Base-by-base conservation (phyloP, 2,329 filamentous ascomycete species). In the Sarocladiaceae sp. region DNA sequence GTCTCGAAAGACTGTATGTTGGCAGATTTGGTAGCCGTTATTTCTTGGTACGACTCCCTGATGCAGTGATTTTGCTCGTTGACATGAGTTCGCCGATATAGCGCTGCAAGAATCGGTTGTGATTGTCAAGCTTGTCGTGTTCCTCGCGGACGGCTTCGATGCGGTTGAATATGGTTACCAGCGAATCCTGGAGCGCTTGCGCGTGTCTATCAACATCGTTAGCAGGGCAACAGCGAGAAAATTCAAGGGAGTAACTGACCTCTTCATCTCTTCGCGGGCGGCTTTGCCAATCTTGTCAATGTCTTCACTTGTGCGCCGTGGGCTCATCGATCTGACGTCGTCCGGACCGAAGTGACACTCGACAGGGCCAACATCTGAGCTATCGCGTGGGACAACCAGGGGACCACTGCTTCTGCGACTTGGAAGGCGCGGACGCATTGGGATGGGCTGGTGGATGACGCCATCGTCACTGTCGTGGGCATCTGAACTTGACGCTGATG, bases 1-100 rank as follows among this genome's bases (percentile, higher is more conserved):
- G n/a, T n/a, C n/a, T n/a, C n/a, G n/a, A n/a, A n/a, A n/a, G n/a
- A n/a, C n/a, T n/a, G n/a, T n/a, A n/a, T n/a, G n/a, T n/a, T n/a
- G n/a, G n/a, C n/a, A n/a, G n/a, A n/a, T n/a, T n/a, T n/a, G n/a
- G n/a, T n/a, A n/a, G n/a, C n/a, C n/a, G n/a, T 72, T 58, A 80
- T 60, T 80, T 81, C 57, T 77, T 76, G 45, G 63, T 65, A 24
- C 74, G 68, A 49, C 64, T 68, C 44, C 68, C 66, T 2, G 74
- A 69, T 2, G 80, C 73, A 1, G 81, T 85, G 54, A 85, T 84
- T 59, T 85, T 85, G 61, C 78, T 82, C n/a, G 82, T 85, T 54
- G 88, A 87, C 79, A 95, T 97, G 45, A 97, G 74, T 59, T 95
- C 91, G 52, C 91, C 91, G 57, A 97, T 97, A 62, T 97, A 97